phyloP scores from a whole-genome alignment of 768 basidiomycete species.

The Rhodotorula kratochvilovae region DNA sequence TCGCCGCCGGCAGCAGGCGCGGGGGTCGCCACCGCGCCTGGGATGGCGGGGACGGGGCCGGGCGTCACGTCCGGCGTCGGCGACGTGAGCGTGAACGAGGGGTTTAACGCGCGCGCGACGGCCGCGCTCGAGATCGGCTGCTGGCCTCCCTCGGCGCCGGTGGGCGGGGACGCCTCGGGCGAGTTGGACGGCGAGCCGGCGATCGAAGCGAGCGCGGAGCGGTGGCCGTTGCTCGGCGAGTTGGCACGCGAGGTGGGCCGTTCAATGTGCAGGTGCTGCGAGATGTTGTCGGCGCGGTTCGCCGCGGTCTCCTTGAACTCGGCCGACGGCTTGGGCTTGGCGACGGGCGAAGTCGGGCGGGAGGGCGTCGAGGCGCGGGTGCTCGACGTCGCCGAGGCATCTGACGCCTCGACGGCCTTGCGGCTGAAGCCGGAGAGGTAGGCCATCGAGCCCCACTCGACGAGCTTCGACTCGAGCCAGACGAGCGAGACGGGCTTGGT shows the following conservation, averaged over 20 bases:
- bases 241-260: background rate
- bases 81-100: constrained; percentile 17
- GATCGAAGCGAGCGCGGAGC: background rate
- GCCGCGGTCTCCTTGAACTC: constrained; percentile 3
- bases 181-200: background rate
- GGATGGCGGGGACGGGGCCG: background rate
- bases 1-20: constrained; percentile 5
- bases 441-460: constrained; percentile 94
- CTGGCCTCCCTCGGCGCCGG: background rate
- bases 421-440: constrained; percentile 42
- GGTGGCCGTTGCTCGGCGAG: background rate
- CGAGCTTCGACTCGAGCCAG: constrained; percentile 97
- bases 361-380: background rate
- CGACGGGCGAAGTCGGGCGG: background rate
- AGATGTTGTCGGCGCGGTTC: constrained; percentile 27
- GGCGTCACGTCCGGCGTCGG: constrained; percentile 26
- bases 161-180: constrained; percentile 14
- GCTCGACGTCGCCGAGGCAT: background rate
- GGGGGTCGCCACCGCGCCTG: background rate
- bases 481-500: constrained; percentile 92
- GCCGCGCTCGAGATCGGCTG: background rate
- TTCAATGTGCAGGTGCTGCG: constrained; percentile 35
- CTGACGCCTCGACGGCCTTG: constrained; percentile 12
- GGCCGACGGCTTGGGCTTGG: background rate
- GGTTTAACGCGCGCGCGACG: background rate